Base-by-base conservation (phyloP, 805 yeast species). In the Suhomyces sp. region DNA sequence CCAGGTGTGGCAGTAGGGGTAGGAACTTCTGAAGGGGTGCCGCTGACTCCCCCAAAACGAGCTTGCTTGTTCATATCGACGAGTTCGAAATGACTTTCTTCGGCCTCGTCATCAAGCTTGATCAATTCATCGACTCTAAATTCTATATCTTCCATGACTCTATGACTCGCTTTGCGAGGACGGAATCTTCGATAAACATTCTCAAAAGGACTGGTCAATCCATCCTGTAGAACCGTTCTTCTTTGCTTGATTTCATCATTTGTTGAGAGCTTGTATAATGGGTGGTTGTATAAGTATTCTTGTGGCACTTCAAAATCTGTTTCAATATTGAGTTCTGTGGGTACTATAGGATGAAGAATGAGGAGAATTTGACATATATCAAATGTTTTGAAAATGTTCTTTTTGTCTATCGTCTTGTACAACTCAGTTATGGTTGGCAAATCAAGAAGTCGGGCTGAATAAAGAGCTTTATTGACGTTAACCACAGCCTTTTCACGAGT, bases 351-450 rank as follows among this genome's bases (percentile, higher is more conserved):
- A 37, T 76, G 79, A 6, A 88, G 69, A 5, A 91, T 91, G 5
- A 90, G 60, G 33, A 93, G 63, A 67, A 93, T 85, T 60, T 93
- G 97, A 36, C 84, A 77, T 5, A 91, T 69, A 57, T 93, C 98
- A 21, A 87, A 70, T 0, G 95, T 79, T 53, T 93, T 93, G 65
- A 83, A 82, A 17, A 93, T 75, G 53, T 88, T 93, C 56, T 91
- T 91, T 51, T 79, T 76, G 56, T 93, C 98, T 16, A 90, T 76
- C 4, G 96, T 81, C 60, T 93, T 93, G 56, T 83, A 87, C 5
- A 85, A 77, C 56, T 93, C 98, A 7, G 86, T 75, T 4, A 90
- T 61, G 0, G 96, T 86, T 0, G 98, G 98, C 43, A 93, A 65
- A 49, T 90, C 91, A n/a, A 93, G 77, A 22, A 93, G 63, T 43